Base-by-base conservation (phyloP, 2,329 filamentous ascomycete genomes). In the Fusarium pseudoanthophilum region DNA sequence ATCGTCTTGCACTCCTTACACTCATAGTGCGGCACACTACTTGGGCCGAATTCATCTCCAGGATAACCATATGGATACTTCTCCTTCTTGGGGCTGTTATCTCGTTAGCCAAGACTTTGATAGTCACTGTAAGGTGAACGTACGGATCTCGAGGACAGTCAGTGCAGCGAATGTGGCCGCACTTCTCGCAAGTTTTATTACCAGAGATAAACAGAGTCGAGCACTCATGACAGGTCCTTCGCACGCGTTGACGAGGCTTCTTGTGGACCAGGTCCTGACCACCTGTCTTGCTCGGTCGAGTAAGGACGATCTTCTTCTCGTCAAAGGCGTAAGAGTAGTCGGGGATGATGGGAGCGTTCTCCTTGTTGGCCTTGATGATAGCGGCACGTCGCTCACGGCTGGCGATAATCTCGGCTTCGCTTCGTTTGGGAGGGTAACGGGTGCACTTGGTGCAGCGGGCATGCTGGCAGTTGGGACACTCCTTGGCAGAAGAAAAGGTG, bases 141-240 rank as follows among this genome's bases (percentile, higher is more conserved):
- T 88, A 94, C 87, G 94, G 94, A 78, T 94, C 91, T 76, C 94
- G 87, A 34, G 93, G 93, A 80, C 94, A 97, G 79, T 92, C 92
- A 43, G 90, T 93, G 84, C 94, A 97, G 60, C 93, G 91, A 58
- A 87, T 81, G 81, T 97, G 95, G 34, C 86, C 84, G 81, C 95
- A 97, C 43, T 85, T 86, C 13, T 85, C 82, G 80, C 95, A 97
- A 1, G 79, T 88, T 83, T 91, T 93, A 67, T 82, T 85, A 37
- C 87, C 85, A 11, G 85, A 78, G 4, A 83, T 81, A 79, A 95
- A 96, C 2, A 91, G 78, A 5, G 85, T 88, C 52, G 88, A 80
- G 80, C 95, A 97, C 76, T 89, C 86, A 82, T 97, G 94, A 80
- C 95, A 97, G 57, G 85, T 91, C 65, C 94, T 90, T 62, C 93